A percentile compares a stretch with the other conserved stretches of the same genome.
These are phyloP conservation scores for Amniculicola lignicola DNA, from an alignment of 495 filamentous ascomycete species.

Conservation along the genomic window DNA sequence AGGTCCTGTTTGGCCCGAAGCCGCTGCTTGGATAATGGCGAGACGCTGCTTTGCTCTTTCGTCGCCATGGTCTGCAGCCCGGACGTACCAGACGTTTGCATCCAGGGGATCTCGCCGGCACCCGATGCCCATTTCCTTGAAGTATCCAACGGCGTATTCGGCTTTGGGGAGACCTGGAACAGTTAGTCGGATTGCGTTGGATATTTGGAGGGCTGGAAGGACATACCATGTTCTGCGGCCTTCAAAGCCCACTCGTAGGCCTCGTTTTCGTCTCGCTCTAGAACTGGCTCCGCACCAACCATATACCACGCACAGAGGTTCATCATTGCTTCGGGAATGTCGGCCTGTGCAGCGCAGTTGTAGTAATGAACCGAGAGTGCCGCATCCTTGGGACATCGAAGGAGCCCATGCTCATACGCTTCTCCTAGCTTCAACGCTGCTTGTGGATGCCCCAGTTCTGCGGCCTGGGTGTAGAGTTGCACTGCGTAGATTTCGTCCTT, in stretches of 20 bases:
- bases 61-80: constrained; percentile 89
- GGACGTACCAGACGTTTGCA: constrained; percentile 98
- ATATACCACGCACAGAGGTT: constrained; percentile 98
- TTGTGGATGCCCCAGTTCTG: constrained; percentile 83
- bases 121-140: constrained; percentile 97
- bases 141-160: constrained; percentile 93
- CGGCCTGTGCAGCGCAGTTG: constrained; percentile 79
- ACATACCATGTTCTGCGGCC: constrained; percentile 79
- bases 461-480: constrained; percentile 90
- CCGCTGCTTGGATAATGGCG: constrained; percentile 79
- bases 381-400: constrained; percentile 84
- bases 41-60: constrained; percentile 82
- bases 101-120: constrained; percentile 89
- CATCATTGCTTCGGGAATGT: constrained; percentile 94
- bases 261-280: constrained; percentile 93
- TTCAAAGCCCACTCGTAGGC: constrained; percentile 93
- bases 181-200: background rate
- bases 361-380: constrained; percentile 97
- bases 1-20: constrained; percentile 58
- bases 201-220: background rate
- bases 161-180: constrained; percentile 81
- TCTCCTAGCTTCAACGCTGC: constrained; percentile 88
- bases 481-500: constrained; percentile 84
- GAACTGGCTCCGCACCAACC: constrained; percentile 85
- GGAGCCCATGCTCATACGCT: constrained; percentile 89